These are phyloP conservation scores for Naganishia cerealis DNA, from an alignment of 1,284 basidiomycete genomes.

Conservation along the genomic window DNA sequence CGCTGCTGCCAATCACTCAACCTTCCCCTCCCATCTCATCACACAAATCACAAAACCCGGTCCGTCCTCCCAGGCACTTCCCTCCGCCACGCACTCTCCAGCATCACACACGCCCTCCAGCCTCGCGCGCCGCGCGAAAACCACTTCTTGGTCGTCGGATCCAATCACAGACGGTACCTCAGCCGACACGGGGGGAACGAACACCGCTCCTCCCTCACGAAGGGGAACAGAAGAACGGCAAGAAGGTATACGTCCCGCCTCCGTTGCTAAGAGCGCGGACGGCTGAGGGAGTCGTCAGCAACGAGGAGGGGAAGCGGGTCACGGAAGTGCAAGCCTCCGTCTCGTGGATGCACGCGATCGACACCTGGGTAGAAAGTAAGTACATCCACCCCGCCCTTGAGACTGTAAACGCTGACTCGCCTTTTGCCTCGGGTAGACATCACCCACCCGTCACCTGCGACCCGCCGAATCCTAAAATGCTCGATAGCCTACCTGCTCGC, in stretches of 20 bases:
- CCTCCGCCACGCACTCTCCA: neutral
- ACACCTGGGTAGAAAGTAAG: neutral
- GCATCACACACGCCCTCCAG: neutral
- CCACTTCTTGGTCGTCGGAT: conserved; percentile 5
- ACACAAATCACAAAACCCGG: neutral
- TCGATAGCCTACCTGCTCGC: conserved; percentile 84
- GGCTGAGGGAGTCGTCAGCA: conserved; percentile 2
- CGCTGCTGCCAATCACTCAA: neutral
- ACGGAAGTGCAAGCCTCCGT: no score
- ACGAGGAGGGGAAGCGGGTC: neutral
- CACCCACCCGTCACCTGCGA: neutral
- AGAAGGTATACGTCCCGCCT: neutral
- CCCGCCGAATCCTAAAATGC: conserved; percentile 63
- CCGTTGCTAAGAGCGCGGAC: neutral
- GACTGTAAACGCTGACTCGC: neutral
- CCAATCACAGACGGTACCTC: conserved; percentile 15
- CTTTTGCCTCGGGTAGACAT: neutral
- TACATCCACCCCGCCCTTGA: neutral
- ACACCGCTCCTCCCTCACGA: conserved; percentile 5
- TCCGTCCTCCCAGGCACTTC: neutral
- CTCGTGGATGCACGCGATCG: neutral
- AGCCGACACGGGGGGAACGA: neutral
- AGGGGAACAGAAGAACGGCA: neutral
- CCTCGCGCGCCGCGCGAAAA: neutral
- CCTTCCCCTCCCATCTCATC: neutral